A percentile compares a stretch with the other conserved stretches of the same genome.
Conservation (phyloP, 2,329 filamentous ascomycete species). For the Emericellopsis atlantica region DNA sequence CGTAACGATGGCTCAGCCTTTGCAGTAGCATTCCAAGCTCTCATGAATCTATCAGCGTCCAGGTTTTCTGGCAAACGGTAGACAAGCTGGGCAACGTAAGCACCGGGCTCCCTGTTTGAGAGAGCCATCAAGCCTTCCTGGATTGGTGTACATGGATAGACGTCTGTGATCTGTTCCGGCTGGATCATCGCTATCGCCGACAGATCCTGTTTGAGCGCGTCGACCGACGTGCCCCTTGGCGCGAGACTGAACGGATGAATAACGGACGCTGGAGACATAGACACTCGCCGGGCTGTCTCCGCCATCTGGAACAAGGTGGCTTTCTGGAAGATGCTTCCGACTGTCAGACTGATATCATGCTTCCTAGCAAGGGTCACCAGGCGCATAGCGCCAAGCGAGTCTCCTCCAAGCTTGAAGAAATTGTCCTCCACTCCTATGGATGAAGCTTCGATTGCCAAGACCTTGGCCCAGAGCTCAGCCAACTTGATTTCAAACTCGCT, state of each 20-base stretch:
- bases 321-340: constrained; percentile 28
- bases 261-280: neutral
- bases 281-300: constrained; percentile 1
- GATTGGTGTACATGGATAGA: constrained; percentile 5
- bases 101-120: constrained; percentile 4
- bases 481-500: neutral
- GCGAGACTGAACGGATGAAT: neutral
- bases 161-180: constrained; percentile 5
- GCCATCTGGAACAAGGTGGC: constrained; percentile 8
- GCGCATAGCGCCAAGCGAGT: constrained; percentile 31
- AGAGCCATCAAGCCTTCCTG: constrained; percentile 7
- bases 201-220: constrained; percentile 3
- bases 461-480: neutral
- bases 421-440: constrained; percentile 24
- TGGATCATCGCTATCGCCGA: neutral
- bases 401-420: constrained; percentile 32
- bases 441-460: neutral
- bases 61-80: constrained; percentile 7
- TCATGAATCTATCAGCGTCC: neutral
- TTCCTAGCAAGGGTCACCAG: constrained; percentile 19
- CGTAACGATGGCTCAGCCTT: neutral
- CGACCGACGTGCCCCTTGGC: neutral
- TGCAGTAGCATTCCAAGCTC: neutral
- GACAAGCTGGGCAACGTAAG: constrained; percentile 7
- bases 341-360: constrained; percentile 23